Conservation (phyloP, 495 filamentous ascomycete species). For the Pyrenopolyporus hunteri region DNA sequence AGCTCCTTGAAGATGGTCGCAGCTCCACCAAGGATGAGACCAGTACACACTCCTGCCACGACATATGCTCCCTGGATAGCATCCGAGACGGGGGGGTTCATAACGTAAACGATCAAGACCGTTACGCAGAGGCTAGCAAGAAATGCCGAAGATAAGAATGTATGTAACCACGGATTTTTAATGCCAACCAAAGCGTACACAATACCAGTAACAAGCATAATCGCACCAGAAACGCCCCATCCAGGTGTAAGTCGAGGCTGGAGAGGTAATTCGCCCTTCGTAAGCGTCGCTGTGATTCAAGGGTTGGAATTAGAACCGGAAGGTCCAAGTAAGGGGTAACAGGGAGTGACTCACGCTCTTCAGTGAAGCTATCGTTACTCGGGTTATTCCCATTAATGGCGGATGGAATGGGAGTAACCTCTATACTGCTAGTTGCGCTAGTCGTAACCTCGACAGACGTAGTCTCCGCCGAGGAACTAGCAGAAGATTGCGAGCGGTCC, state of each 20-base stretch:
- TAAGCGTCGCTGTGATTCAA: constrained; percentile 44
- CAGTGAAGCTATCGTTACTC: constrained; percentile 22
- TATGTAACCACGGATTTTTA: constrained; percentile 81
- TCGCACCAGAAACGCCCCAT: constrained; percentile 75
- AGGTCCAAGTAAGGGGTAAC: neutral
- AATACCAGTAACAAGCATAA: constrained; percentile 73
- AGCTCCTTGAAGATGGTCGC: constrained; percentile 83
- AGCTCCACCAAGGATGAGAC: constrained; percentile 74
- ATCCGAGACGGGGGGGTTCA: constrained; percentile 76
- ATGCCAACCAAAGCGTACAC: constrained; percentile 80
- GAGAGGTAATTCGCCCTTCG: constrained; percentile 66
- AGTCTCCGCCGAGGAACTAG: neutral
- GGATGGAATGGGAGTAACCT: constrained; percentile 33
- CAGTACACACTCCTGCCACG: constrained; percentile 77
- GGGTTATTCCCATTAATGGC: constrained; percentile 42
- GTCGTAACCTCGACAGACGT: constrained; percentile 16
- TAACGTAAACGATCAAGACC: constrained; percentile 89
- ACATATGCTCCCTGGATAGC: constrained; percentile 89
- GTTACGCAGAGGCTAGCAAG: constrained; percentile 74
- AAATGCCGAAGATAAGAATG: constrained; percentile 80
- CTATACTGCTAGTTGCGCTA: constrained; percentile 9
- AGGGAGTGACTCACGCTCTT: constrained; percentile 16
- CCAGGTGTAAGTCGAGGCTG: constrained; percentile 78
- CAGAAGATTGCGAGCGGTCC: constrained; percentile 9
- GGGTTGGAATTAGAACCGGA: constrained; percentile 5